A percentile compares a stretch with the other conserved stretches of the same genome.
phyloP scores from a whole-genome alignment of 768 basidiomycete genomes.

The Mycena floridula region DNA sequence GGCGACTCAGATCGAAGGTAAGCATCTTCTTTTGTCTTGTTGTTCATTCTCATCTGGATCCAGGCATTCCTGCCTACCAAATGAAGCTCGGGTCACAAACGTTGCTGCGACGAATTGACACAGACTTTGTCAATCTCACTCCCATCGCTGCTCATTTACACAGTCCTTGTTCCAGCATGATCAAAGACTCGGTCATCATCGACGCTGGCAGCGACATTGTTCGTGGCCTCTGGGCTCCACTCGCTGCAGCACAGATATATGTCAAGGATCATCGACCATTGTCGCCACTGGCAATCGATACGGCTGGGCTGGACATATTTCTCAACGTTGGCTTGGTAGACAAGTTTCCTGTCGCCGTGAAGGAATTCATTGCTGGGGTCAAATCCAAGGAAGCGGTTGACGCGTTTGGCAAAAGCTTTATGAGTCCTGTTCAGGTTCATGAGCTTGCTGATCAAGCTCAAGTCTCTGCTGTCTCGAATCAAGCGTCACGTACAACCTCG shows the following conservation, averaged over 20 bases:
- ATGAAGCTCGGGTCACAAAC: conserved; percentile 49
- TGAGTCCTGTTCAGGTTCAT: neutral
- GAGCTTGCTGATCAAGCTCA: neutral
- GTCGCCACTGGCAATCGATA: conserved; percentile 6
- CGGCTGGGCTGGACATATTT: conserved; percentile 43
- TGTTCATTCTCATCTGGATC: conserved; percentile 9
- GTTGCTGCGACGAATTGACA: conserved; percentile 69
- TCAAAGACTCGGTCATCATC: conserved; percentile 44
- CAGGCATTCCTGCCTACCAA: conserved; percentile 74
- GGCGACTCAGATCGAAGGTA: conserved; percentile 69
- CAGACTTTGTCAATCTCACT: conserved; percentile 71
- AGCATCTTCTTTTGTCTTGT: conserved; percentile 15
- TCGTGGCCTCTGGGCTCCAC: conserved; percentile 67
- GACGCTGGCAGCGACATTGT: conserved; percentile 47
- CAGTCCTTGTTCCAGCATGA: conserved; percentile 30
- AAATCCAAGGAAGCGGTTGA: neutral
- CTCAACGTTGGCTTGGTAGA: conserved; percentile 56
- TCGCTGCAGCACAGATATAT: conserved; percentile 46
- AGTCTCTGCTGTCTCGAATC: neutral
- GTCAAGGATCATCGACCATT: conserved; percentile 39
- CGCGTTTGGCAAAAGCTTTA: conserved; percentile 39
- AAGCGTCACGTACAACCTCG: neutral
- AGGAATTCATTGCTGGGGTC: conserved; percentile 44
- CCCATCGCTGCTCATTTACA: conserved; percentile 44
- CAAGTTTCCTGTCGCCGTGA: conserved; percentile 56